Evolutionary conservation across 805 yeast genomes (phyloP).

Genomic region (Cyberlindnera bimundalis): DNA sequence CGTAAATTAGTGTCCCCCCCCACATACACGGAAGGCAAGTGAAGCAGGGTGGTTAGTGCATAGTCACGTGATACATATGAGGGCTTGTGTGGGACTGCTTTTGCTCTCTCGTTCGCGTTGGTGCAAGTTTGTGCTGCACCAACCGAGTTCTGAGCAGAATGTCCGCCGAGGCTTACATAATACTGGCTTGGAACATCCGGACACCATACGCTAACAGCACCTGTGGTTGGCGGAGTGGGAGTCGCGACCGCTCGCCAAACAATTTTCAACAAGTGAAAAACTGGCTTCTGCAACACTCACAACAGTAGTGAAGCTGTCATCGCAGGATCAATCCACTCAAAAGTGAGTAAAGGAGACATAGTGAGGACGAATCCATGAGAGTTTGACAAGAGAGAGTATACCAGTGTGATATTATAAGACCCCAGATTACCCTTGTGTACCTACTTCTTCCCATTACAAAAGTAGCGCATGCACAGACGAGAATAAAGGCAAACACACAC

Average conservation of each 20-base stretch:
- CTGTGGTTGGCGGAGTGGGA: not conserved
- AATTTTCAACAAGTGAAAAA: conserved; percentile 30
- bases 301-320: conserved; percentile 4
- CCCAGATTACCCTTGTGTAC: too few relatives aligned
- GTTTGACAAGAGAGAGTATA: not conserved
- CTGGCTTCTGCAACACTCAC: conserved; percentile 16
- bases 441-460: too few relatives aligned
- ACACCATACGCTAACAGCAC: conserved; percentile 10
- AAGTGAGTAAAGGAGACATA: conserved; percentile 24
- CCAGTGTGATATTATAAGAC: not conserved
- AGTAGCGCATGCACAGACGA: too few relatives aligned
- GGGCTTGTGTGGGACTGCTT: conserved; percentile 2
- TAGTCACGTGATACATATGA: conserved; percentile 2
- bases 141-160: conserved; percentile 1
- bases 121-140: too few relatives aligned
- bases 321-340: conserved; percentile 27
- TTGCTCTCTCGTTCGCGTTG: too few relatives aligned
- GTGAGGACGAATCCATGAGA: conserved; percentile 1
- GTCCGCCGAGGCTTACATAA: conserved; percentile 6
- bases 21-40: too few relatives aligned
- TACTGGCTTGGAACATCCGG: conserved; percentile 10
- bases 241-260: conserved; percentile 20
- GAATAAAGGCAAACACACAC: too few relatives aligned
- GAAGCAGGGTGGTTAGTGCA: too few relatives aligned
- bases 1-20: too few relatives aligned